Base-by-base conservation (phyloP, 2,329 filamentous ascomycete species). In the Botrytis sinoallii region DNA sequence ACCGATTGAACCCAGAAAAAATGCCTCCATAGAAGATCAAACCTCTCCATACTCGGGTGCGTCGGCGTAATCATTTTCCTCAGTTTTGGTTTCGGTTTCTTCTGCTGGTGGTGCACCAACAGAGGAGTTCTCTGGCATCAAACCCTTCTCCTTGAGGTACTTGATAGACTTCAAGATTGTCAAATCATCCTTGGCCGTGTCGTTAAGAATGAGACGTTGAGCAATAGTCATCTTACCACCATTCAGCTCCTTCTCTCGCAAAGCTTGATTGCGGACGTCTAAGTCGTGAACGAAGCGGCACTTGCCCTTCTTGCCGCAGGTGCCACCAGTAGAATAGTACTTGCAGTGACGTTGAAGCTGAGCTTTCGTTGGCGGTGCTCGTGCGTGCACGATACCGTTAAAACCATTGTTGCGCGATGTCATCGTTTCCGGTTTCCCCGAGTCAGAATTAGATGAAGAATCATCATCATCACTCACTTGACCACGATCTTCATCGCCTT, bases 221-320 rank as follows among this genome's bases (percentile, higher is more conserved):
- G 89, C 87, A 72, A 91, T 86, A 7, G 90, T 91, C 82, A 91
- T 86, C 69, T 88, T 87, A 65, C 90, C 90, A 75, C 90, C 88
- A 77, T 91, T 91, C 78, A 86, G 85, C 78, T 90, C 89, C 74
- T 89, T 87, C 80, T 91, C 89, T 79, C 86, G 87, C 67, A 91
- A 84, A 73, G 89, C 89, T 76, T 88, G 88, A 78, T 90, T 88
- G 77, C 90, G 86, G 74, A 90, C 87, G 75, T 87, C 86, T 29
- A 87, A 86, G 80, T 92, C 90, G 81, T 92, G 90, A 76, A 91
- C 88, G 83, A 92, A 92, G 83, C 90, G 90, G 85, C 90, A 92
- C 89, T 91, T 91, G 88, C 89, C 88, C 87, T 91, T 91, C 86
- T 92, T 92, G 70, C 89, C 90, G 82, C 90, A 92, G 74, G 85